Percentiles rank a stretch among this genome's conserved stretches.
These are phyloP conservation scores for Schizonepeta tenuifolia DNA, from an alignment of 257 asterid genomes.

Conservation along the genomic window DNA sequence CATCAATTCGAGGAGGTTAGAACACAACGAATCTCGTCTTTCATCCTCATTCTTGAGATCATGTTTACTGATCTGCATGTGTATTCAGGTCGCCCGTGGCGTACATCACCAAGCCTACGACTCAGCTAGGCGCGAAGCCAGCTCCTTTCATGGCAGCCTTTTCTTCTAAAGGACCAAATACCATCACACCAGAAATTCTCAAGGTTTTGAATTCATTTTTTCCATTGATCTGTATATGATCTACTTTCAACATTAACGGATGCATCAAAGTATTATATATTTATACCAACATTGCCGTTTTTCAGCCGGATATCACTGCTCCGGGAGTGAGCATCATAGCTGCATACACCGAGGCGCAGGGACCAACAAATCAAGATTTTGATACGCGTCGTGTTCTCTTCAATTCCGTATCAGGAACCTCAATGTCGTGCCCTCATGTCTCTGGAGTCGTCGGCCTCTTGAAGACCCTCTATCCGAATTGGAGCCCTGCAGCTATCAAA, in stretches of 20 bases:
- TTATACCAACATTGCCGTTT: background rate
- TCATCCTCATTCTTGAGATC: background rate
- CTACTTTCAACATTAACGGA: too few relatives aligned
- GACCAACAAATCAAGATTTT: slow-evolving; percentile 68
- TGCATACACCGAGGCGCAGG: slow-evolving; percentile 72
- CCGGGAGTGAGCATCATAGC: slow-evolving; percentile 94
- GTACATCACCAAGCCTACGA: slow-evolving; percentile 56
- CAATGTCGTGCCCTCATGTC: slow-evolving; percentile 96
- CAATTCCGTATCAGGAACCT: slow-evolving; percentile 82
- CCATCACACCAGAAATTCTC: slow-evolving; percentile 69
- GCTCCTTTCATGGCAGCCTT: slow-evolving; percentile 93
- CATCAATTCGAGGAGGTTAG: slow-evolving; percentile 61
- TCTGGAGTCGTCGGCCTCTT: slow-evolving; percentile 88
- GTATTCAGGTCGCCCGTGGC: slow-evolving; percentile 61
- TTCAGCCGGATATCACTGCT: slow-evolving; percentile 96
- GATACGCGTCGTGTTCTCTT: slow-evolving; percentile 63
- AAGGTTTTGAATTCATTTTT: slow-evolving; percentile 54
- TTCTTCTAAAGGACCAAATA: slow-evolving; percentile 81
- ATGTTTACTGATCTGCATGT: background rate
- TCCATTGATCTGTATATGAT: background rate
- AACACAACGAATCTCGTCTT: background rate
- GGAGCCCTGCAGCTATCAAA: slow-evolving; percentile 97
- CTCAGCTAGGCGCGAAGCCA: slow-evolving; percentile 66
- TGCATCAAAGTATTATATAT: background rate
- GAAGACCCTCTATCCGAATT: slow-evolving; percentile 74